Evolutionary conservation across 495 filamentous ascomycete species (phyloP).

Genomic region (Penicillium parvum): DNA sequence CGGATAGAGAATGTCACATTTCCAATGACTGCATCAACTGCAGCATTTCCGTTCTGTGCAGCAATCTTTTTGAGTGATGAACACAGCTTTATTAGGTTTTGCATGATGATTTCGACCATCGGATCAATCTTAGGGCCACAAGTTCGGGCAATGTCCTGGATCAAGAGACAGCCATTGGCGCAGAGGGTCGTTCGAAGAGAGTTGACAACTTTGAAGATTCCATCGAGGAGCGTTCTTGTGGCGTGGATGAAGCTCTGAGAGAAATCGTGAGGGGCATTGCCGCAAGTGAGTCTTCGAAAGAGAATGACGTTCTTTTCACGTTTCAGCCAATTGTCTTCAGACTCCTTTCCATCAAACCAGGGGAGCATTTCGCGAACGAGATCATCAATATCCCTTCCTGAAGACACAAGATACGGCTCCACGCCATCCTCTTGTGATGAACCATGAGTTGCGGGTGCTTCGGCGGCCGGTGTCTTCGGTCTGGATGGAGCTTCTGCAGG

Average conservation of each 20-base stretch:
- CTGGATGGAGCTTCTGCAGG: constrained; percentile 13
- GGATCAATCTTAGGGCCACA: constrained; percentile 76
- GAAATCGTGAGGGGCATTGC: constrained; percentile 80
- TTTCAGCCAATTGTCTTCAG: constrained; percentile 83
- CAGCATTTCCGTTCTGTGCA: constrained; percentile 70
- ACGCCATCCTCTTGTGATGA: constrained; percentile 50
- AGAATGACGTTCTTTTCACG: constrained; percentile 75
- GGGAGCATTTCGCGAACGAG: constrained; percentile 72
- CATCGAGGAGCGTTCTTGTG: constrained; percentile 74
- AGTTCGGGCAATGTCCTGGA: constrained; percentile 78
- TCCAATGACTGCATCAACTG: constrained; percentile 69
- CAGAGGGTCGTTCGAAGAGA: constrained; percentile 87
- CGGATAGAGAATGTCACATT: constrained; percentile 73
- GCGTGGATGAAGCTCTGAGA: constrained; percentile 60
- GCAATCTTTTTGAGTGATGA: constrained; percentile 85
- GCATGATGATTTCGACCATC: constrained; percentile 86
- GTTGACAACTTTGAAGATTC: constrained; percentile 80
- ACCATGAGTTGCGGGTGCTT: constrained; percentile 6
- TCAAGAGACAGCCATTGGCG: constrained; percentile 73
- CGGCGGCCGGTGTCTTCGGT: constrained; percentile 20
- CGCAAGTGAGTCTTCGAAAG: constrained; percentile 70
- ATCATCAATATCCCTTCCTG: constrained; percentile 78
- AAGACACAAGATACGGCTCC: constrained; percentile 76
- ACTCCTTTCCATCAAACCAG: constrained; percentile 84
- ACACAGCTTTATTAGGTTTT: constrained; percentile 83